Evolutionary conservation across 306 rosid species (phyloP).

Genomic region (Medicago ruthenica): DNA sequence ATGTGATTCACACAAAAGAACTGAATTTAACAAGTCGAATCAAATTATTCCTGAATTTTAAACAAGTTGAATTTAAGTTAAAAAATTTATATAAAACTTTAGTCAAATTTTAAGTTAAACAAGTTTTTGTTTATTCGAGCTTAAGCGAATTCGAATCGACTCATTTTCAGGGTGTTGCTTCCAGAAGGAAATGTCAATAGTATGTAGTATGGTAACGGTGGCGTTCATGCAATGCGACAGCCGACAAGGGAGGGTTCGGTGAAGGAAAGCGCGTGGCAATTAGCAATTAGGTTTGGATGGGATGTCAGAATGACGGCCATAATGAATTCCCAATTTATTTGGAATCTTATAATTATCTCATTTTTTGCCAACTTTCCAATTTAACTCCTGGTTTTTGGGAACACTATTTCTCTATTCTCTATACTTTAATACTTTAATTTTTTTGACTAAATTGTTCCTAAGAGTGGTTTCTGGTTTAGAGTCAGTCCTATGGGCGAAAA

Average conservation of each 20-base stretch:
- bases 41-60: too few relatives aligned
- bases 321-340: constrained; percentile 43
- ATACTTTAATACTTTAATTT: too few relatives aligned
- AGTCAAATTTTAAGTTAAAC: too few relatives aligned
- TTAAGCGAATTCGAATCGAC: too few relatives aligned
- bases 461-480: constrained; percentile 47
- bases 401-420: constrained; percentile 1
- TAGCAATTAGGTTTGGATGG: background rate
- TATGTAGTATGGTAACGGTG: background rate
- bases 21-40: too few relatives aligned
- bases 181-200: background rate
- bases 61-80: too few relatives aligned
- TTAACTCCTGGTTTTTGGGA: constrained; percentile 76
- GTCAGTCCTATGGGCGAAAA: constrained; percentile 41
- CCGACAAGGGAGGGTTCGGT: background rate
- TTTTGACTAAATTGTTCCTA: too few relatives aligned
- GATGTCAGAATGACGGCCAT: constrained; percentile 44
- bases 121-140: too few relatives aligned
- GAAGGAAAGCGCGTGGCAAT: constrained; percentile 33
- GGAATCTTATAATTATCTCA: constrained; percentile 37
- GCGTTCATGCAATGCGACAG: background rate
- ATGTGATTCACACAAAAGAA: too few relatives aligned
- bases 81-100: too few relatives aligned
- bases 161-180: too few relatives aligned
- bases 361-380: constrained; percentile 29